Base-by-base conservation (phyloP, 1,284 basidiomycete species). In the Pseudozyma tsukubaensis region DNA sequence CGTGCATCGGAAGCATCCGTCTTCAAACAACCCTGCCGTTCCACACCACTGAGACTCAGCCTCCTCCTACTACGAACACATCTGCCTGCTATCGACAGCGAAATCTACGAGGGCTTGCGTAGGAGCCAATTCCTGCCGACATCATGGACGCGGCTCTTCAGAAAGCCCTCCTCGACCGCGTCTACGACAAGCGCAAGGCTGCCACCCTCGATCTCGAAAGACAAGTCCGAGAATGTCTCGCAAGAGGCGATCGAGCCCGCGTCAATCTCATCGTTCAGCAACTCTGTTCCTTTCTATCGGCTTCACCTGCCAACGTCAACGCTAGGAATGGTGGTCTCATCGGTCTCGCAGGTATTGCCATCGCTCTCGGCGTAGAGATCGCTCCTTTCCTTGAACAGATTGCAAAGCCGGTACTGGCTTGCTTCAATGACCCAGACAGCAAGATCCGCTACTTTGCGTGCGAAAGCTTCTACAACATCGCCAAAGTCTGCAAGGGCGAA, bases 381-480 rank as follows among this genome's bases (percentile, higher is more conserved):
- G 92, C 94, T 2, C 92, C 93, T 7, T 96, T 96, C 86, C 92
- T 99, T 88, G 92, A 93, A 64, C 92, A 92, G 77, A 97, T 99
- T 82, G 90, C 97, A 36, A 91, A 91, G 37, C 92, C 94, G 1
- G 89, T 99, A 34, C 88, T 99, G n/a, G 89, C 90, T 43, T 98
- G 96, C 86, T 98, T 99, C 85, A 90, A 91, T 71, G 97, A 99
- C 85, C 89, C 92, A 4, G 97, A 99, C 87, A 94, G 93, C 85
- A 90, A 94, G 83, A 94, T 99, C 72, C 89, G 96, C 50, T 97
- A 97, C 86, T 97, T 95, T 87, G 96, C 96, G 7, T 96, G 94
- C 65, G 96, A 99, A 85, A 95, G 94, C 83, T 88, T 99, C 80
- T 99, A 99, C 87, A 99, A 99, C 86, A 97, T 99, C 78, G 83